Conservation (phyloP, 2,329 filamentous ascomycete genomes). For the Aspergillus piperis region DNA sequence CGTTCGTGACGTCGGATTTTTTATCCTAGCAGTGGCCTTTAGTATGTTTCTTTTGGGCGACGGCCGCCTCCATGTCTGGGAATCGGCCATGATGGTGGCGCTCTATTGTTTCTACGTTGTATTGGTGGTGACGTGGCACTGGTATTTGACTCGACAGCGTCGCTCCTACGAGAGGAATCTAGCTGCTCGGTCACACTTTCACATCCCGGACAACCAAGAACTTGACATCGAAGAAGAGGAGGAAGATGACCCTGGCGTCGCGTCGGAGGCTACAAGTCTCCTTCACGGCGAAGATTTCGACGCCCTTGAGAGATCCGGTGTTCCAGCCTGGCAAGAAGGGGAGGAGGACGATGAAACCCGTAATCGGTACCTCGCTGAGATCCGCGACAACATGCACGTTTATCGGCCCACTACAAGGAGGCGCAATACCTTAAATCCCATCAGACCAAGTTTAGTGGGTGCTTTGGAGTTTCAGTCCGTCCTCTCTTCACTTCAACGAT, state of each 20-base stretch:
- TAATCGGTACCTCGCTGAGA: slow-evolving; percentile 70
- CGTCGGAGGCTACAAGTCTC: slow-evolving; percentile 48
- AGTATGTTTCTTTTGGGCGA: slow-evolving; percentile 86
- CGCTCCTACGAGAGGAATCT: slow-evolving; percentile 65
- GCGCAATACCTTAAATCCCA: slow-evolving; percentile 76
- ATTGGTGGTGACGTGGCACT: slow-evolving; percentile 90
- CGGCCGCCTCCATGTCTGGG: slow-evolving; percentile 81
- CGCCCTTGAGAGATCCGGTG: slow-evolving; percentile 58
- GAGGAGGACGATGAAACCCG: slow-evolving; percentile 58
- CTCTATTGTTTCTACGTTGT: slow-evolving; percentile 90
- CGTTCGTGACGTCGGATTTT: slow-evolving; percentile 87
- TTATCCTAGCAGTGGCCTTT: slow-evolving; percentile 82
- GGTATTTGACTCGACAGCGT: slow-evolving; percentile 69
- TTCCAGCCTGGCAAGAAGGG: slow-evolving; percentile 51
- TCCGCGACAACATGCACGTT: slow-evolving; percentile 91
- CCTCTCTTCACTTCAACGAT: slow-evolving; percentile 80
- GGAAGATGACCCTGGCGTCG: slow-evolving; percentile 54
- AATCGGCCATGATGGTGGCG: slow-evolving; percentile 84
- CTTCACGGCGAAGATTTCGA: slow-evolving; percentile 63
- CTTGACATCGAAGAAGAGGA: slow-evolving; percentile 58
- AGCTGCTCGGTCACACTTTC: slow-evolving; percentile 72
- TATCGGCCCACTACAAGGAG: slow-evolving; percentile 68
- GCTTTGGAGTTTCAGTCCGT: slow-evolving; percentile 92
- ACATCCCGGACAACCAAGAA: slow-evolving; percentile 62
- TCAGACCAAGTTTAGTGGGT: slow-evolving; percentile 88